A percentile compares a stretch with the other conserved stretches of the same genome.
Evolutionary conservation across 1,284 basidiomycete genomes (phyloP).

Genomic region (Apiotrichum sp.): DNA sequence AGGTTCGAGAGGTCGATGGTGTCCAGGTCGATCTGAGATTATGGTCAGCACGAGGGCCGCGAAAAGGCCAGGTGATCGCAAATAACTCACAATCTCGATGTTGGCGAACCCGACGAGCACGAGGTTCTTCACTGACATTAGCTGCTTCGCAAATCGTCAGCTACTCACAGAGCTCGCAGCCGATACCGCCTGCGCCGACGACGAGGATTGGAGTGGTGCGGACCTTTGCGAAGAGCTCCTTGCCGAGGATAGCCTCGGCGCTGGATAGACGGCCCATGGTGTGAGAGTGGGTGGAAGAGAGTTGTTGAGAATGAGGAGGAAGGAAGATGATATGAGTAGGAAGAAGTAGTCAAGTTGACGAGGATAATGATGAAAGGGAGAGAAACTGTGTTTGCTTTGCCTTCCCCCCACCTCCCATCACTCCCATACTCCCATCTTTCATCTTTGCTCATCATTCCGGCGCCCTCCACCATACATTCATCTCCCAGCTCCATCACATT

Average conservation of each 20-base stretch:
- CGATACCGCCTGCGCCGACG: conserved; percentile 96
- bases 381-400: too few species aligned
- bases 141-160: not conserved
- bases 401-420: too few species aligned
- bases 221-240: conserved; percentile 54
- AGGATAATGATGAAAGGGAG: too few species aligned
- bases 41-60: not conserved
- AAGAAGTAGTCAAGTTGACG: too few species aligned
- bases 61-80: conserved; percentile 7
- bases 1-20: conserved; percentile 98
- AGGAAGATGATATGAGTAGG: not conserved
- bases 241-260: conserved; percentile 60
- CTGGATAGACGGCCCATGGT: conserved; percentile 34
- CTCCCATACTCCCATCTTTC: too few species aligned
- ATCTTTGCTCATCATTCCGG: too few species aligned
- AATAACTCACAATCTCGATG: conserved; percentile 59
- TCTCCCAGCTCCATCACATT: too few species aligned
- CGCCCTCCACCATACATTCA: too few species aligned
- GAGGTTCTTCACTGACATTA: conserved; percentile 78
- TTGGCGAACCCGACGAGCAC: conserved; percentile 87
- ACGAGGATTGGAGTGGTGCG: conserved; percentile 68
- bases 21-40: conserved; percentile 77
- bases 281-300: not conserved
- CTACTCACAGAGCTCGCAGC: conserved; percentile 83
- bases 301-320: not conserved